Percentiles rank a stretch among this genome's conserved stretches.
Conservation (phyloP, 1,139 yeast species). For the Yamadazyma membranifaciens region DNA sequence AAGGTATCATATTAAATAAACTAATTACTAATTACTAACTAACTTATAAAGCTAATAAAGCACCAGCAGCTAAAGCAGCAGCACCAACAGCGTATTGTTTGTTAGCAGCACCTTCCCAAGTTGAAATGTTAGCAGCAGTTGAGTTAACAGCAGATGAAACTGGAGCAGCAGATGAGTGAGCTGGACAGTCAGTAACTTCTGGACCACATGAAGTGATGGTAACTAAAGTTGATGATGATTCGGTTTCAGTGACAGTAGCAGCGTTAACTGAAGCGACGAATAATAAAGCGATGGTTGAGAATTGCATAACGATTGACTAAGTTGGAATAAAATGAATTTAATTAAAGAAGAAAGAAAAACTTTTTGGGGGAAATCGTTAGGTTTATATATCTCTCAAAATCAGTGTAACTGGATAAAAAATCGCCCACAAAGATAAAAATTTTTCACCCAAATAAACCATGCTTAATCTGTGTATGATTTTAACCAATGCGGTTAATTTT, state of each 20-base stretch:
- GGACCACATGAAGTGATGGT: conserved; percentile 40
- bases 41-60: conserved; percentile 48
- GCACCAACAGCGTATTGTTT: conserved; percentile 40
- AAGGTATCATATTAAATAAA: conserved; percentile 21
- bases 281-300: conserved; percentile 21
- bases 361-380: not conserved
- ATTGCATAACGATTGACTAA: conserved; percentile 22
- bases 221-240: conserved; percentile 27
- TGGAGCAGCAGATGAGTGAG: conserved; percentile 19
- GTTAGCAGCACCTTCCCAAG: conserved; percentile 33
- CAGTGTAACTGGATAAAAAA: not conserved
- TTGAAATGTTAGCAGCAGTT: conserved; percentile 32
- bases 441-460: too few species aligned
- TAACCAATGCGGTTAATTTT: too few species aligned
- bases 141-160: conserved; percentile 20
- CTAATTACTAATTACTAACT: conserved; percentile 23
- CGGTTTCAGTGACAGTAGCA: conserved; percentile 29
- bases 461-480: too few species aligned
- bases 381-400: conserved; percentile 5
- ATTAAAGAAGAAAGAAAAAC: not conserved
- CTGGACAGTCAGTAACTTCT: conserved; percentile 40
- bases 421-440: not conserved
- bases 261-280: conserved; percentile 32
- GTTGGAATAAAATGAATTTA: conserved; percentile 14
- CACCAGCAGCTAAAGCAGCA: conserved; percentile 50